Base-by-base conservation (phyloP, 306 rosid species). In the Dalbergia cochinchinensis region DNA sequence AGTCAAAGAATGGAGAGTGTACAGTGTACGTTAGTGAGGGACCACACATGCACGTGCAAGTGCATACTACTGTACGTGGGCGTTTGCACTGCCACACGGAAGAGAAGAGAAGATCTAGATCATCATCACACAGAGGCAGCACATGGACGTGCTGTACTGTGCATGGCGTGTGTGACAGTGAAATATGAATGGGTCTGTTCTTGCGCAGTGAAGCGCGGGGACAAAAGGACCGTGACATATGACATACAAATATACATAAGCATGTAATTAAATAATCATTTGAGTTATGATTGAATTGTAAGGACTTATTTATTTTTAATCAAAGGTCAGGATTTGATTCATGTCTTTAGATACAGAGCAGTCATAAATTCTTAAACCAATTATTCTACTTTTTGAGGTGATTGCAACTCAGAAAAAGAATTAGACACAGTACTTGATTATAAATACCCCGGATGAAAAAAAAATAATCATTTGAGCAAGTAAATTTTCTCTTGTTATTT, bases 101-200 rank as follows among this genome's bases (percentile, higher is more conserved):
- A 26, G 19, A 16, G 35, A 9, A 47, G 53, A 11, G n/a, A 47
- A 47, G 53, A 47, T 10, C 5, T 13, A 47, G 53, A 47, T 10
- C 5, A 13, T 15, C 34, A 35, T 55, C 12, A 16, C 2, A 37
- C 77, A 85, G 74, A 71, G 59, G 59, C 68, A 50, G 84, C 86
- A 73, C 87, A 77, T 85, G 90, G 84, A 54, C n/a, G 77, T 45
- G 72, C 47, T 26, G 78, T 47, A 69, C 74, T 44, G 53, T 65
- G 47, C 47, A 42, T 42, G 47, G 47, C 10, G 11, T 7, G 86
- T 60, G 80, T 6, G 79, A 44, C 78, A 59, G 78, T 81, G 14
- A 74, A 18, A 60, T 8, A 45, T 45, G 60, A 60, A 74, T 76
- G 31, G 62, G 69, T 64, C 15, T 57, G 58, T 13, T 41, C 14